Conservation (phyloP, 208 protist species). For the Tritrichomonas musculus region DNA sequence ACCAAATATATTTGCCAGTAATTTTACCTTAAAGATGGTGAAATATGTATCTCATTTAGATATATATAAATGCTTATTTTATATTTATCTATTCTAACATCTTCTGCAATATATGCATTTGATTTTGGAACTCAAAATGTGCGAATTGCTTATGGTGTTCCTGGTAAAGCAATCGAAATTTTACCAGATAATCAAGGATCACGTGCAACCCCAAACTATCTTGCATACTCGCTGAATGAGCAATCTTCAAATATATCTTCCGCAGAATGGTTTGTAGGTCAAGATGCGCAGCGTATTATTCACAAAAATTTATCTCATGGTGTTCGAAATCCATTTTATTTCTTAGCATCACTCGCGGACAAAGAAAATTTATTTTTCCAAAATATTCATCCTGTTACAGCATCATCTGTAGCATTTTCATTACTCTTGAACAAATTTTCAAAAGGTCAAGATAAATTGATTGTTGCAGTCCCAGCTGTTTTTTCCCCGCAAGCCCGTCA, state of each 20-base stretch:
- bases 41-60: too few species aligned
- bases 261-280: not conserved
- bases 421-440: not conserved
- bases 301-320: not conserved
- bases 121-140: not conserved
- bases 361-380: too few species aligned
- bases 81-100: not conserved
- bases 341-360: not conserved
- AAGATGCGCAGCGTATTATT: not conserved
- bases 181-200: conserved; percentile 5
- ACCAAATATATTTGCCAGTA: too few species aligned
- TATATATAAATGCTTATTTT: too few species aligned
- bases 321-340: conserved; percentile 21
- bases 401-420: not conserved
- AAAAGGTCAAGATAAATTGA: not conserved
- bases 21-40: too few species aligned
- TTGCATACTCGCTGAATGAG: not conserved
- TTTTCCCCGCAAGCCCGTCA: not conserved
- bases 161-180: not conserved
- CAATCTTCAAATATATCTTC: not conserved
- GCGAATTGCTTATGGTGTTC: not conserved
- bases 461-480: not conserved
- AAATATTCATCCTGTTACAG: not conserved
- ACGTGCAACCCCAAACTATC: conserved; percentile 2
- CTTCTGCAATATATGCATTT: not conserved